Conservation (phyloP, 257 asterid genomes). For the Solanum verrucosum region DNA sequence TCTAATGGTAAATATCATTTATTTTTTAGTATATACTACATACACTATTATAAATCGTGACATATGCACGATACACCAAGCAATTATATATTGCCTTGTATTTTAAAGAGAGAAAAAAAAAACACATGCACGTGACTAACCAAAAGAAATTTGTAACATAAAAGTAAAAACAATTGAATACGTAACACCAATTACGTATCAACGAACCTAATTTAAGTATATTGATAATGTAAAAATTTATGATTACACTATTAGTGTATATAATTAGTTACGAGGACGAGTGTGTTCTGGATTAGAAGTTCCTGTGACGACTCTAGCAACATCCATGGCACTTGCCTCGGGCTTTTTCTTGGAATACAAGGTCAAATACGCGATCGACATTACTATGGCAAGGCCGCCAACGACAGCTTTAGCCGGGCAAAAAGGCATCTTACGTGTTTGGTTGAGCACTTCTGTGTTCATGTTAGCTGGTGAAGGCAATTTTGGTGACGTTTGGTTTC, state of each 20-base stretch:
- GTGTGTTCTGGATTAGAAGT: conserved; percentile 33
- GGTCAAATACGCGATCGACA: conserved; percentile 41
- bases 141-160: neutral
- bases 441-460: conserved; percentile 60
- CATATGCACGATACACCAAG: neutral
- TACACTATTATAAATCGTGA: neutral
- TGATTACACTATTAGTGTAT: neutral
- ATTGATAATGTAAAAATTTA: neutral
- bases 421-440: conserved; percentile 33
- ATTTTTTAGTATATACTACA: neutral
- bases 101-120: too few relatives aligned
- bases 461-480: conserved; percentile 30
- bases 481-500: conserved; percentile 41
- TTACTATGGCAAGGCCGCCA: conserved; percentile 41
- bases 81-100: neutral
- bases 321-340: conserved; percentile 77
- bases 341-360: conserved; percentile 56
- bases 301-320: conserved; percentile 56
- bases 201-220: neutral
- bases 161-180: neutral
- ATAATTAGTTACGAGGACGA: conserved; percentile 29
- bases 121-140: neutral
- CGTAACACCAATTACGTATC: neutral
- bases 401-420: conserved; percentile 40
- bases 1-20: neutral